phyloP scores from a whole-genome alignment of 1,139 yeast genomes.

The Zygosaccharomyces sapae region DNA sequence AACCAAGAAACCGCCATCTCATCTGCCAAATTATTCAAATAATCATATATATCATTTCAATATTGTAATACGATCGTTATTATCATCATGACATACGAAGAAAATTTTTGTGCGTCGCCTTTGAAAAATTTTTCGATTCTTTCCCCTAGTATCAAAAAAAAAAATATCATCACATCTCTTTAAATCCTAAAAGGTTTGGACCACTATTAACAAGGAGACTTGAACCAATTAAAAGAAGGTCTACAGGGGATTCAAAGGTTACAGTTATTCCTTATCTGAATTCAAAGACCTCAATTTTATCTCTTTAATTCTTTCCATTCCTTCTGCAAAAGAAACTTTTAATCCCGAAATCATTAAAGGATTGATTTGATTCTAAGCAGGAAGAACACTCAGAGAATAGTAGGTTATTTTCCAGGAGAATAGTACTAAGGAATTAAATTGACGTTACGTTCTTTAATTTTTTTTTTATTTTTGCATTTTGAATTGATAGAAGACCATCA shows the following conservation, averaged over 20 bases:
- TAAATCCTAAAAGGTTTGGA: background rate
- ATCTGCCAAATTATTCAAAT: constrained; percentile 88
- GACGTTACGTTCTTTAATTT: background rate
- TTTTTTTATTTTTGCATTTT: background rate
- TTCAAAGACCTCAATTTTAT: background rate
- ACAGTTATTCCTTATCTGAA: background rate
- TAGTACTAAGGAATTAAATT: background rate
- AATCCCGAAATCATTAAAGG: background rate
- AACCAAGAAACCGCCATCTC: constrained; percentile 95
- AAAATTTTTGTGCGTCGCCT: constrained; percentile 2
- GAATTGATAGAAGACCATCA: constrained; percentile 6
- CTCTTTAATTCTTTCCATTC: background rate
- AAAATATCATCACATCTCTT: constrained; percentile 6
- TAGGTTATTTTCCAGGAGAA: background rate
- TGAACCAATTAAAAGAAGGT: background rate
- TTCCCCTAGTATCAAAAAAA: constrained; percentile 9
- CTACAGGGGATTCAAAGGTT: constrained; percentile 4
- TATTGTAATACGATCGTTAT: constrained; percentile 1
- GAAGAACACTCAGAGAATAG: background rate
- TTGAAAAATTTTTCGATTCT: constrained; percentile 10
- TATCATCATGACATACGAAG: constrained; percentile 6
- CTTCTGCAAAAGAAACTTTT: background rate
- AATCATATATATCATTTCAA: constrained; percentile 17
- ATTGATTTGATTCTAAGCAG: background rate
- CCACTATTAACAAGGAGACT: background rate